phyloP scores from a whole-genome alignment of 2,329 filamentous ascomycete genomes.

The Fusarium sp. region DNA sequence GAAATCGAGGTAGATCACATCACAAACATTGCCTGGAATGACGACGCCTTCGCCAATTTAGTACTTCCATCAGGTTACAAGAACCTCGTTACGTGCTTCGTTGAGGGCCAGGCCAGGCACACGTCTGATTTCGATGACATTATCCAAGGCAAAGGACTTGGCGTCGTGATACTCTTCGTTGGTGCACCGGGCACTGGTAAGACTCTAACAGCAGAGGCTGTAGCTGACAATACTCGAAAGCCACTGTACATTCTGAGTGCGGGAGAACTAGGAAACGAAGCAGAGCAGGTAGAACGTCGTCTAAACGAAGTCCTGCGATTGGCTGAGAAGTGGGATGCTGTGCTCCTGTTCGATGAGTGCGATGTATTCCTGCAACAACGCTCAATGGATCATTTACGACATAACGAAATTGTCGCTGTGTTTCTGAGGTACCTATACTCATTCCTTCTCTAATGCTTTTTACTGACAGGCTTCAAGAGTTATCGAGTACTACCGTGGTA shows the following conservation, averaged over 20 bases:
- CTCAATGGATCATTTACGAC: neutral
- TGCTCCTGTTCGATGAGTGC: slow-evolving; percentile 6
- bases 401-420: neutral
- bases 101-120: neutral
- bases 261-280: neutral
- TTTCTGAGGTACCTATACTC: neutral
- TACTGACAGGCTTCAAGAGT: neutral
- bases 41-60: neutral
- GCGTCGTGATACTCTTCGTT: slow-evolving; percentile 7
- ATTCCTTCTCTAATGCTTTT: neutral
- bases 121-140: neutral
- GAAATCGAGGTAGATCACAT: neutral
- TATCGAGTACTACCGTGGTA: neutral
- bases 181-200: slow-evolving; percentile 24
- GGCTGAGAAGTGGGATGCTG: slow-evolving; percentile 5
- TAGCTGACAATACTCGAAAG: neutral
- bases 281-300: neutral
- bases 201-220: slow-evolving; percentile 13
- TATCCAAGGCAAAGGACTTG: slow-evolving; percentile 8
- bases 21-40: neutral
- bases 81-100: neutral
- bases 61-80: neutral
- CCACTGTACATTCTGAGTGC: slow-evolving; percentile 19
- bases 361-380: slow-evolving; percentile 1
- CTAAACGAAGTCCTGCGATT: slow-evolving; percentile 6